Evolutionary conservation across 495 filamentous ascomycete species (phyloP), one percentile per base, ranked within the genome.

Genomic region (Xylaria scruposa): DNA sequence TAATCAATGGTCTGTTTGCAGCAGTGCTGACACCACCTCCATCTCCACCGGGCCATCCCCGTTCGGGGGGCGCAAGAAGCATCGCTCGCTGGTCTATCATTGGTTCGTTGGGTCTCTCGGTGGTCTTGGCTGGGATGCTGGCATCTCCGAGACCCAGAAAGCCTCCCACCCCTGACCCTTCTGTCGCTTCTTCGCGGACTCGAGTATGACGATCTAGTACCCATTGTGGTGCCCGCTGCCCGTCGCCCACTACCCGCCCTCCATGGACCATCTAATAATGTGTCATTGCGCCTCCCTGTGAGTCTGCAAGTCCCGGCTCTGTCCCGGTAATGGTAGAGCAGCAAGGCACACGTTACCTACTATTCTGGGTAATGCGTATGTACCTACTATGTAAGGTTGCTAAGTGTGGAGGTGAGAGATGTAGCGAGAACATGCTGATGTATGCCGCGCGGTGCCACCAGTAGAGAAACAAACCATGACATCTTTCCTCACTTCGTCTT

Each of bases 91-190:
- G 36, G 36, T 10, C 36, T 38, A 8, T 38, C 36, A 38, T 38
- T 42, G 2, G 19, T 26, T 36, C 19, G 8, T n/a, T 36, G 54
- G 54, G 54, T 21, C 31, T 38, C 31, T 13, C 33, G 21, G 9
- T 38, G 59, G 59, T 38, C 36, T 62, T 62, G 36, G 36, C 59
- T 62, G 59, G 31, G 10, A 26, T 10, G 33, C 19, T 59, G 56
- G 29, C 59, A 62, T 62, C 59, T 62, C 59, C 59, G 36, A 42
- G 59, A 62, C 59, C 59, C 59, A 62, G 59, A 62, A 62, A 42
- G 7, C 12, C 59, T 40, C 0, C 17, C 59, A 62, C 59, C 59
- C 59, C 33, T 42, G 33, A 62, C 40, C 42, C 12, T 31, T 44
- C n/a, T 24, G 9, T 17, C 21, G 4, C 21, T 26, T 38, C 36